Evolutionary conservation across 2,329 filamentous ascomycete species (phyloP).

Genomic region (Thelonectria discophora): DNA sequence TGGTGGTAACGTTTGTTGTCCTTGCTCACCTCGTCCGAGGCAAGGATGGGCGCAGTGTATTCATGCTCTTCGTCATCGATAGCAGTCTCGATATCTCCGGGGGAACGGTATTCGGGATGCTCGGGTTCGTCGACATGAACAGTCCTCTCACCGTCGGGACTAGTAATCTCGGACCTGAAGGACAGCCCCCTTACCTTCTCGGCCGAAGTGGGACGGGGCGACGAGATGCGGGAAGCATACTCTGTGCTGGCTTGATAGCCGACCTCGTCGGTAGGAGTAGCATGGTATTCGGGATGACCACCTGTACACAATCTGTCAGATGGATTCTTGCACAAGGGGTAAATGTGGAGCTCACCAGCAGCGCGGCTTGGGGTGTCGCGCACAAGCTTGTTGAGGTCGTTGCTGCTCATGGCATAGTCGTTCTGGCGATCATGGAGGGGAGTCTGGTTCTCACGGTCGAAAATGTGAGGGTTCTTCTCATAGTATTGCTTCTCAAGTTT

Average conservation of each 20-base stretch:
- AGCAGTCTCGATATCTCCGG: slow-evolving; percentile 53
- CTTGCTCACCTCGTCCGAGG: slow-evolving; percentile 85
- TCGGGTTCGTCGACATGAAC: slow-evolving; percentile 78
- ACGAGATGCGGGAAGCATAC: slow-evolving; percentile 78
- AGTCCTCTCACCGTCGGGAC: slow-evolving; percentile 60
- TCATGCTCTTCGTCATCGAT: slow-evolving; percentile 67
- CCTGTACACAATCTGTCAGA: slow-evolving; percentile 57
- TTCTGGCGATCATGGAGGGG: slow-evolving; percentile 64
- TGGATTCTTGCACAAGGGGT: slow-evolving; percentile 13
- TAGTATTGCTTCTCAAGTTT: slow-evolving; percentile 93
- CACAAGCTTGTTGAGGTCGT: slow-evolving; percentile 90
- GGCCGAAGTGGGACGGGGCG: slow-evolving; percentile 63
- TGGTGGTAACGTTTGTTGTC: slow-evolving; percentile 73
- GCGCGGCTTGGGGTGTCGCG: slow-evolving; percentile 70
- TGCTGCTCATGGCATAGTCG: slow-evolving; percentile 88
- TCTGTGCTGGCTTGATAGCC: slow-evolving; percentile 89
- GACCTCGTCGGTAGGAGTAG: slow-evolving; percentile 89
- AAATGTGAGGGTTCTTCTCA: slow-evolving; percentile 86
- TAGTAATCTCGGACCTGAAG: slow-evolving; percentile 45
- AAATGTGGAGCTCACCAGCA: slow-evolving; percentile 53
- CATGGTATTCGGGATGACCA: slow-evolving; percentile 67
- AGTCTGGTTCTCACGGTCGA: slow-evolving; percentile 74
- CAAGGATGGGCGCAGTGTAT: slow-evolving; percentile 83
- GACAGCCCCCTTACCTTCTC: slow-evolving; percentile 31
- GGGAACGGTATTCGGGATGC: slow-evolving; percentile 50